Base-by-base conservation (phyloP, 768 basidiomycete species). In the Omphalotus guepiniiformis region DNA sequence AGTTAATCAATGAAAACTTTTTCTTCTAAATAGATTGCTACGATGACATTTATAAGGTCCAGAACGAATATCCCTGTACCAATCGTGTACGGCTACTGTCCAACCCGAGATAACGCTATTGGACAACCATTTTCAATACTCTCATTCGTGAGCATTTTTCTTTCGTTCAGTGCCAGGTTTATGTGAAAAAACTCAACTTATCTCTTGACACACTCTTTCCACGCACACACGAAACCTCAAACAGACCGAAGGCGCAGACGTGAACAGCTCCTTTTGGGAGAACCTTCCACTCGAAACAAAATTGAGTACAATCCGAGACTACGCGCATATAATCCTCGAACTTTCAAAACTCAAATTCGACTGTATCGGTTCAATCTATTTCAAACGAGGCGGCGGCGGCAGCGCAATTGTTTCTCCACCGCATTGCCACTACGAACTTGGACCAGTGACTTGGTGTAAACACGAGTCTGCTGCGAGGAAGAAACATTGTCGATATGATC, bases 301-400 rank as follows among this genome's bases (percentile, higher is more conserved):
- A 42, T 54, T 59, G 27, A 42, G 51, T 25, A 52, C 47, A 9
- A 51, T 59, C 21, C 53, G 55, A 13, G 58, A 59, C 32, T 59
- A 55, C 25, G 58, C 58, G 21, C 41, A 29, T 12, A 55, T 57
- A 30, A 50, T 59, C 13, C 43, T 47, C 26, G 51, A 57, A 35
- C 42, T 59, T 15, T 49, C 58, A 25, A 44, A 49, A 28, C 50
- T 59, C n/a, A 51, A 52, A 36, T 59, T 59, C 52, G 51, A 54
- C 15, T 39, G 50, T 11, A 59, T 59, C 42, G 58, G 58, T 6
- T 59, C 58, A 4, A 52, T 59, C n/a, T 56, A 59, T 32, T 59
- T 59, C 52, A 57, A 56, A 43, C 56, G 52, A n/a, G 41, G 39
- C 7, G 25, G 55, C 53, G 35, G 36, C 3, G 54, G 53, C 4